Conservation (phyloP, 768 basidiomycete species). For the Paxillus ammoniavirescens region DNA sequence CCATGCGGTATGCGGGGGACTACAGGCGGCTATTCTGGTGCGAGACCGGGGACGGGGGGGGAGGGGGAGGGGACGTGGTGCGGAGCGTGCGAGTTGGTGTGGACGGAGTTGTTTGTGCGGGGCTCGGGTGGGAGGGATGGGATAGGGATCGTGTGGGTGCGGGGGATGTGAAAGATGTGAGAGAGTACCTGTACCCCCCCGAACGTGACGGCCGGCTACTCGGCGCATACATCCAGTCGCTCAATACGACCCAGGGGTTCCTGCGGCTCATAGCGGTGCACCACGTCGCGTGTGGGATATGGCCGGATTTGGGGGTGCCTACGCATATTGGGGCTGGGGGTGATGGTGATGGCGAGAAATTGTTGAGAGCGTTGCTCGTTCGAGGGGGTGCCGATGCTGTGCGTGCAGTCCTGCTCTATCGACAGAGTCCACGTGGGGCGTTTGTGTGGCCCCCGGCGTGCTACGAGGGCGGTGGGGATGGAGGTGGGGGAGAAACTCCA, state of each 20-base stretch:
- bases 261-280: slow-evolving; percentile 69
- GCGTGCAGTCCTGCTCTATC: slow-evolving; percentile 56
- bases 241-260: slow-evolving; percentile 55
- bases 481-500: neutral
- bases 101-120: slow-evolving; percentile 45
- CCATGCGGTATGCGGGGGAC: slow-evolving; percentile 76
- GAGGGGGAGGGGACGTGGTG: slow-evolving; percentile 28
- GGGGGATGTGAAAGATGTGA: slow-evolving; percentile 32
- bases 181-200: slow-evolving; percentile 69
- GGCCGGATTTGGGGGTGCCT: slow-evolving; percentile 50
- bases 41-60: slow-evolving; percentile 60
- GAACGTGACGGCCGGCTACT: slow-evolving; percentile 64
- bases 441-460: slow-evolving; percentile 51
- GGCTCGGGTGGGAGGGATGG: neutral
- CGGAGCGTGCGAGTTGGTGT: slow-evolving; percentile 54
- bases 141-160: neutral
- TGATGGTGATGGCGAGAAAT: slow-evolving; percentile 28
- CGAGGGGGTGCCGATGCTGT: slow-evolving; percentile 50
- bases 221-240: slow-evolving; percentile 58
- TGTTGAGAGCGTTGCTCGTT: slow-evolving; percentile 51
- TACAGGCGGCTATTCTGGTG: slow-evolving; percentile 84
- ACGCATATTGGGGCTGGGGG: slow-evolving; percentile 16
- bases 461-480: slow-evolving; percentile 34
- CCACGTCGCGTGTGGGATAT: slow-evolving; percentile 73
- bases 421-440: slow-evolving; percentile 39